Conservation (phyloP, 2,329 filamentous ascomycete genomes). For the Xenoacremonium recifei region DNA sequence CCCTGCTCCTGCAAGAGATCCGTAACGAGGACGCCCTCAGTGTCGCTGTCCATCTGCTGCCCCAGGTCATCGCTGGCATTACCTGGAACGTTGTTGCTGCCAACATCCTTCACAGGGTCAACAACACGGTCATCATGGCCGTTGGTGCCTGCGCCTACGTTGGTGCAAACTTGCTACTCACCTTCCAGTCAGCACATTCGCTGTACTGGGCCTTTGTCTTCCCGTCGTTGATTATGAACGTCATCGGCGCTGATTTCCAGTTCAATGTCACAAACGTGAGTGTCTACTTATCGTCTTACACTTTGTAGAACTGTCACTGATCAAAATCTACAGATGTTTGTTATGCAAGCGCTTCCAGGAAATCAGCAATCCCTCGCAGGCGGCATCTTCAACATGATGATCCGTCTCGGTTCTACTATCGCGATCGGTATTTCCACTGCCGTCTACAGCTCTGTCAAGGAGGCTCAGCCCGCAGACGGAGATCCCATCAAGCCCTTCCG, state of each 20-base stretch:
- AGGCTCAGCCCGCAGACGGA: constrained; percentile 14
- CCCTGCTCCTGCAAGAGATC: constrained; percentile 63
- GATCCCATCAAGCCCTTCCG: constrained; percentile 12
- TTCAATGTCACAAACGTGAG: constrained; percentile 68
- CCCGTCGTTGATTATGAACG: constrained; percentile 57
- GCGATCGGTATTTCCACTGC: constrained; percentile 63
- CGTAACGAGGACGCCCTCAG: constrained; percentile 51
- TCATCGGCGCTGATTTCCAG: constrained; percentile 66
- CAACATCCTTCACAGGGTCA: constrained; percentile 59
- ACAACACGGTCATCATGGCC: constrained; percentile 61
- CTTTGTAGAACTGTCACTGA: too few species aligned
- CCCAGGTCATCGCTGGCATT: constrained; percentile 63
- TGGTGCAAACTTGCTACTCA: constrained; percentile 47
- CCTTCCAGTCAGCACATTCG: constrained; percentile 52
- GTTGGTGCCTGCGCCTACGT: constrained; percentile 40
- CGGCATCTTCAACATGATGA: constrained; percentile 66
- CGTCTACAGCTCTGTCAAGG: constrained; percentile 49
- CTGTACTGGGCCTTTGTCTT: constrained; percentile 67
- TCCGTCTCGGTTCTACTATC: constrained; percentile 57
- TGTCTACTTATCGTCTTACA: too few species aligned
- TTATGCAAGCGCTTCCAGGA: constrained; percentile 61
- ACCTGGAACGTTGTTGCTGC: constrained; percentile 63
- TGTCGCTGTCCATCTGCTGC: constrained; percentile 63
- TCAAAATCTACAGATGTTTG: constrained; percentile 56
- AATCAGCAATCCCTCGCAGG: constrained; percentile 66